Evolutionary conservation across 169 alveolate species (phyloP).

Genomic region (Cryptosporidium viatorum): DNA sequence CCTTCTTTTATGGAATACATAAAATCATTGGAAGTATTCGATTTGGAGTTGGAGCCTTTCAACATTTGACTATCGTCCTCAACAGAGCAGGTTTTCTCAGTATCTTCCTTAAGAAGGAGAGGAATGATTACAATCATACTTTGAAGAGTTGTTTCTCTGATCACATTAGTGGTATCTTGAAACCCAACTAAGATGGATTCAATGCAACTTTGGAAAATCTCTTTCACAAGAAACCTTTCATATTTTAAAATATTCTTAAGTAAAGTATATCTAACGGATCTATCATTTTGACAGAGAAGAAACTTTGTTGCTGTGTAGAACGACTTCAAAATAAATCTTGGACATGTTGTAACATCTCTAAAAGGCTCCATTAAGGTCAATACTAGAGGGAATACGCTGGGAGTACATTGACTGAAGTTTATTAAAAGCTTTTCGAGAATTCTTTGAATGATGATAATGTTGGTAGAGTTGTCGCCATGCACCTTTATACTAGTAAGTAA

Average conservation of each 20-base stretch:
- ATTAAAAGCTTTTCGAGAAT: constrained; percentile 24
- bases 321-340: constrained; percentile 32
- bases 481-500: constrained; percentile 34
- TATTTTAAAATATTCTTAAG: constrained; percentile 57
- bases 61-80: neutral
- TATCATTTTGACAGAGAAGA: constrained; percentile 53
- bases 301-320: constrained; percentile 7
- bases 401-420: constrained; percentile 42
- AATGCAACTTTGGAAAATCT: constrained; percentile 41
- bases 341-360: constrained; percentile 8
- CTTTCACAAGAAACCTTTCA: constrained; percentile 10
- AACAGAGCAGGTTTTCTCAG: neutral
- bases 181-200: constrained; percentile 62
- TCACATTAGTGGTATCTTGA: constrained; percentile 52
- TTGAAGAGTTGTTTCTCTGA: constrained; percentile 72
- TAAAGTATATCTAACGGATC: constrained; percentile 65
- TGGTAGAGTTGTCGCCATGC: constrained; percentile 21
- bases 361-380: constrained; percentile 40
- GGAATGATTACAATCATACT: constrained; percentile 69
- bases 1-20: constrained; percentile 70
- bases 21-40: constrained; percentile 26
- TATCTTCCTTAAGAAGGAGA: constrained; percentile 16
- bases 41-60: neutral
- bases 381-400: constrained; percentile 48
- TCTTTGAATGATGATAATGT: constrained; percentile 43